Evolutionary conservation across 768 basidiomycete genomes (phyloP).

Genomic region (Ramaria sp.): DNA sequence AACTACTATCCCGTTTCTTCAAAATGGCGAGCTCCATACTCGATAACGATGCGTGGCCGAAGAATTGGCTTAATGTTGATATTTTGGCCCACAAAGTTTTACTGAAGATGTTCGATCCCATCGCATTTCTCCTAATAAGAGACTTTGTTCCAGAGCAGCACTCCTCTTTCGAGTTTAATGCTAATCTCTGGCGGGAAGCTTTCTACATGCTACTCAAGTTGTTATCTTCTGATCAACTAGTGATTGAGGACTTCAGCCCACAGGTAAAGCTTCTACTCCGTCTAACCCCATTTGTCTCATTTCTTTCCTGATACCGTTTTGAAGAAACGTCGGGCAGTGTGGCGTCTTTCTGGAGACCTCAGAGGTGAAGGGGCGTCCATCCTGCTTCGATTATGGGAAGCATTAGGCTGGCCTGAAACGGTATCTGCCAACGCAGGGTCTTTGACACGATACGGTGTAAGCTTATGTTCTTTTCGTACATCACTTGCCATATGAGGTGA

Average conservation of each 20-base stretch:
- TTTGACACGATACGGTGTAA: slow-evolving; percentile 59
- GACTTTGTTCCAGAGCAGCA: slow-evolving; percentile 69
- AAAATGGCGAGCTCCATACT: slow-evolving; percentile 72
- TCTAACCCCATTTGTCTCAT: not conserved
- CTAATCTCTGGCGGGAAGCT: slow-evolving; percentile 68
- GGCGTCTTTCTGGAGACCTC: slow-evolving; percentile 93
- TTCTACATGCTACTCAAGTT: slow-evolving; percentile 77
- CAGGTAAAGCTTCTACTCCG: slow-evolving; percentile 39
- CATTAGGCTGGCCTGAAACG: slow-evolving; percentile 68
- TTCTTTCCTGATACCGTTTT: slow-evolving; percentile 2
- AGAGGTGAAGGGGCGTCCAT: slow-evolving; percentile 84
- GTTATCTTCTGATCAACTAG: slow-evolving; percentile 80
- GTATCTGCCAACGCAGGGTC: slow-evolving; percentile 37
- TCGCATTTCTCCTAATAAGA: slow-evolving; percentile 63
- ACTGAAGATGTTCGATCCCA: slow-evolving; percentile 79
- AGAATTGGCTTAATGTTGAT: slow-evolving; percentile 85
- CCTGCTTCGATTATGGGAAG: slow-evolving; percentile 72
- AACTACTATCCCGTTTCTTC: slow-evolving; percentile 68
- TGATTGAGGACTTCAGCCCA: slow-evolving; percentile 91
- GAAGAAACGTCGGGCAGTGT: slow-evolving; percentile 92
- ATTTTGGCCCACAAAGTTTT: slow-evolving; percentile 80
- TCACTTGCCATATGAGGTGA: not conserved
- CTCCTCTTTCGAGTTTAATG: slow-evolving; percentile 57
- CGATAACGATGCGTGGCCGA: slow-evolving; percentile 80
- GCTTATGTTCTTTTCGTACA: slow-evolving; percentile 16